These are phyloP conservation scores for Flaveria sonorensis DNA, from an alignment of 129 eudicot species.

Conservation along the genomic window DNA sequence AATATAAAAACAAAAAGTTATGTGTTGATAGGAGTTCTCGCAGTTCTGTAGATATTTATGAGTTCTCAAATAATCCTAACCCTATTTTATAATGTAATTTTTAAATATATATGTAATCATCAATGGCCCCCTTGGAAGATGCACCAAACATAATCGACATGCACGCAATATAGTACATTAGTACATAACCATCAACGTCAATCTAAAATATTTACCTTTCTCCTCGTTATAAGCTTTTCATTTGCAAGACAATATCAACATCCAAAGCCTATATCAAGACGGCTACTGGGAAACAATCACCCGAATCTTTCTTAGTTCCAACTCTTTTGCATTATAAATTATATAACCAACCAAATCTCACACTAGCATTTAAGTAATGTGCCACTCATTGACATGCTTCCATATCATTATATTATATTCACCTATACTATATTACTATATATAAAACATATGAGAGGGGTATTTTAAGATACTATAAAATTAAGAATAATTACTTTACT, in stretches of 20 bases:
- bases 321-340: background rate
- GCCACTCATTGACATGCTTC: no score
- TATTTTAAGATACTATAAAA: no score
- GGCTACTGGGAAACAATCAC: slow-evolving; percentile 13
- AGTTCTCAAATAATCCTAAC: no score
- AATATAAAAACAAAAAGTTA: no score
- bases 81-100: slow-evolving; percentile 1
- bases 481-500: no score
- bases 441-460: no score
- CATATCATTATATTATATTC: no score
- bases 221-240: slow-evolving; percentile 8
- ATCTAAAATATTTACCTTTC: slow-evolving; percentile 1
- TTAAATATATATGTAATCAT: background rate
- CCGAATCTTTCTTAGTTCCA: slow-evolving; percentile 1
- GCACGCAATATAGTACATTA: background rate
- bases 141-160: background rate
- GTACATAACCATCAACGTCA: background rate
- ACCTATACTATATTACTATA: no score
- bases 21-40: no score
- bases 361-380: no score
- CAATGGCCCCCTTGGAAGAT: background rate
- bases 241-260: slow-evolving; percentile 6
- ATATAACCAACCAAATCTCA: no score
- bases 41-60: no score
- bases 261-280: background rate